These are phyloP conservation scores for cucumber (Cucumis sativus) DNA, from an alignment of 306 rosid species.

Conservation along the genomic window DNA sequence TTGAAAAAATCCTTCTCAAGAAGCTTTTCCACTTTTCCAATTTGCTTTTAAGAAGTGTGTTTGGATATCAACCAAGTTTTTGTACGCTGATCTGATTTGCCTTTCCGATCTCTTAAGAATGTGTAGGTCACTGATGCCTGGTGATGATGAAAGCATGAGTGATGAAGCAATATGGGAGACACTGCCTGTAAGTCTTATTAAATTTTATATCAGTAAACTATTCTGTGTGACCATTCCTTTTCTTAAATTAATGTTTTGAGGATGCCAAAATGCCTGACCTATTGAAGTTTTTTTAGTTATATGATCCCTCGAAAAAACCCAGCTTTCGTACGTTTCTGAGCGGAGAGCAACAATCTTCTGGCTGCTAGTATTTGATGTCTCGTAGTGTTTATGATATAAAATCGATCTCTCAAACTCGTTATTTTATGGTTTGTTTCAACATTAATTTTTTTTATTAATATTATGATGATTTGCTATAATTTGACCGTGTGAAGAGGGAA, in stretches of 20 bases:
- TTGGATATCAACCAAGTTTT: not conserved
- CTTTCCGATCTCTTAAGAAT: slow-evolving; percentile 42
- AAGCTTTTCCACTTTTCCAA: not conserved
- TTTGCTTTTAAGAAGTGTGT: slow-evolving; percentile 7
- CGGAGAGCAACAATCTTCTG: not conserved
- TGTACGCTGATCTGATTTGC: not conserved
- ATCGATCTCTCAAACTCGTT: not conserved
- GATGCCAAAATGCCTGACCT: not conserved
- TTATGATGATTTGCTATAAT: not conserved
- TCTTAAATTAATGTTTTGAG: not conserved
- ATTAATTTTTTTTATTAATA: not conserved
- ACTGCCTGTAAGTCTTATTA: slow-evolving; percentile 64
- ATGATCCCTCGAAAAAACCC: not conserved
- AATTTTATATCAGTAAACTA: slow-evolving; percentile 1
- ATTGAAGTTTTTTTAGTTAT: not conserved
- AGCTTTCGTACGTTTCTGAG: not conserved
- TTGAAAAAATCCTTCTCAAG: not conserved
- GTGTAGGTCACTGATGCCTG: slow-evolving; percentile 96
- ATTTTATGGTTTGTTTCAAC: not conserved
- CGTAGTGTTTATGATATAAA: not conserved
- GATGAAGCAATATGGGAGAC: slow-evolving; percentile 95
- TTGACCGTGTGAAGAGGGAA: not conserved
- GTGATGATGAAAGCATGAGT: slow-evolving; percentile 80
- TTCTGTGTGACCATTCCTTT: slow-evolving; percentile 3
- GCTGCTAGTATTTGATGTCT: not conserved